Conservation (phyloP, 305 asterid species). For the Rubia balearica region DNA sequence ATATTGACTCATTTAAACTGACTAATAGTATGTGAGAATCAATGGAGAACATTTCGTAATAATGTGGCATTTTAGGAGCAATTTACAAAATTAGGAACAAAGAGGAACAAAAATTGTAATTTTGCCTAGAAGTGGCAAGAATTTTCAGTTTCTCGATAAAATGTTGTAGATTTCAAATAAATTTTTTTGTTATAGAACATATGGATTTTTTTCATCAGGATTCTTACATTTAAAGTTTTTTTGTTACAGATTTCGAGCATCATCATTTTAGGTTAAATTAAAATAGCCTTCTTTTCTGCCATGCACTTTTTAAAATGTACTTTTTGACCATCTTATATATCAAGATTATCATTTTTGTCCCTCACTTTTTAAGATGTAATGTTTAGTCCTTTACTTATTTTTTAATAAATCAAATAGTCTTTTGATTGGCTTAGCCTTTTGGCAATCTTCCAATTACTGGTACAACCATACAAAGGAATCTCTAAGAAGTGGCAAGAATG, state of each 20-base stretch:
- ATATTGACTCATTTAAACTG: too few relatives aligned
- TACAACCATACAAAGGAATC: not conserved
- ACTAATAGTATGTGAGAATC: too few relatives aligned
- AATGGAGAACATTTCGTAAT: too few relatives aligned
- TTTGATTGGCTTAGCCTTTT: not conserved
- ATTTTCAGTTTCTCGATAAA: not conserved
- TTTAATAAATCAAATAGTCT: not conserved
- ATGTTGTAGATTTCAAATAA: not conserved
- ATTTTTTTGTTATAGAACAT: not conserved
- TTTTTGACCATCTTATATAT: not conserved
- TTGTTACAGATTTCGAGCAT: not conserved
- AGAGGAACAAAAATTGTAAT: too few relatives aligned
- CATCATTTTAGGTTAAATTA: not conserved
- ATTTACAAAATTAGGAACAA: too few relatives aligned
- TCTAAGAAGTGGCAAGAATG: not conserved
- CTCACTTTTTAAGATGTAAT: not conserved
- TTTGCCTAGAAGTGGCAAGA: not conserved
- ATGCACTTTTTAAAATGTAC: not conserved
- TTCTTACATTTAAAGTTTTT: not conserved
- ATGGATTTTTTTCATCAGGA: not conserved
- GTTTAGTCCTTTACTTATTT: not conserved
- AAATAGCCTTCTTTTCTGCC: not conserved
- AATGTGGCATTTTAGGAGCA: too few relatives aligned
- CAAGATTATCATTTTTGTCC: not conserved
- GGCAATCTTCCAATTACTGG: not conserved